Evolutionary conservation across 768 basidiomycete species (phyloP).

Genomic region (Punctularia strigosozonata): DNA sequence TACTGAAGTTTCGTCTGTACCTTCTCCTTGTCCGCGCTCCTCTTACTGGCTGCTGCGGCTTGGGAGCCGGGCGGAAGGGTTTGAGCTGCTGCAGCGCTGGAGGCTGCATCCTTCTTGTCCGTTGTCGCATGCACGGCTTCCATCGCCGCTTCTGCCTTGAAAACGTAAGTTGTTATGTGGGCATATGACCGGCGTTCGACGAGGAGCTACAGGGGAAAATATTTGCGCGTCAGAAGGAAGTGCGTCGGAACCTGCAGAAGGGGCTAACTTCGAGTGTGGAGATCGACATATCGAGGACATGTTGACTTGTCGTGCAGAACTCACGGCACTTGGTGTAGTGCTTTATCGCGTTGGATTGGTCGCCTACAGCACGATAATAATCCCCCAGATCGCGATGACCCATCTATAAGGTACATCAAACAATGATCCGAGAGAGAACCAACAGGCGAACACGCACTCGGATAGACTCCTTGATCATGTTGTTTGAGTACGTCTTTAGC

Average conservation of each 20-base stretch:
- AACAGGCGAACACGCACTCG: slow-evolving; percentile 38
- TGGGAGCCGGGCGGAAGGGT: slow-evolving; percentile 13
- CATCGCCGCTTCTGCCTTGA: slow-evolving; percentile 89
- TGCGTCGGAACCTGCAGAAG: slow-evolving; percentile 1
- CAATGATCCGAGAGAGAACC: slow-evolving; percentile 1
- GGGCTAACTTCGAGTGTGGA: slow-evolving; percentile 60
- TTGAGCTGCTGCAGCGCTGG: slow-evolving; percentile 10
- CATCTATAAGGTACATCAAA: slow-evolving; percentile 43
- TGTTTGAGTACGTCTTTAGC: slow-evolving; percentile 87
- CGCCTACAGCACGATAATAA: slow-evolving; percentile 64
- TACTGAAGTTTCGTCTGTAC: slow-evolving; percentile 74
- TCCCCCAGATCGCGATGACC: slow-evolving; percentile 81
- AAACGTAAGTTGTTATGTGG: slow-evolving; percentile 84
- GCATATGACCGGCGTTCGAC: slow-evolving; percentile 81
- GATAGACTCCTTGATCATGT: slow-evolving; percentile 98
- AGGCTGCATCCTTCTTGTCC: slow-evolving; percentile 10
- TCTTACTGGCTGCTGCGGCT: slow-evolving; percentile 29
- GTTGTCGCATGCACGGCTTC: slow-evolving; percentile 39
- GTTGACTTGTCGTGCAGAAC: slow-evolving; percentile 81
- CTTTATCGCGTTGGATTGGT: slow-evolving; percentile 59
- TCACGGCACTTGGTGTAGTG: slow-evolving; percentile 89
- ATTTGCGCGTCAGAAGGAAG: slow-evolving; percentile 1
- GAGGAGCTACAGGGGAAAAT: slow-evolving; percentile 40
- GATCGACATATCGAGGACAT: slow-evolving; percentile 89
- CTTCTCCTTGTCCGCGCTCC: slow-evolving; percentile 47